Evolutionary conservation across 2,329 filamentous ascomycete genomes (phyloP).

Genomic region (Ophiosphaerella herpotricha): DNA sequence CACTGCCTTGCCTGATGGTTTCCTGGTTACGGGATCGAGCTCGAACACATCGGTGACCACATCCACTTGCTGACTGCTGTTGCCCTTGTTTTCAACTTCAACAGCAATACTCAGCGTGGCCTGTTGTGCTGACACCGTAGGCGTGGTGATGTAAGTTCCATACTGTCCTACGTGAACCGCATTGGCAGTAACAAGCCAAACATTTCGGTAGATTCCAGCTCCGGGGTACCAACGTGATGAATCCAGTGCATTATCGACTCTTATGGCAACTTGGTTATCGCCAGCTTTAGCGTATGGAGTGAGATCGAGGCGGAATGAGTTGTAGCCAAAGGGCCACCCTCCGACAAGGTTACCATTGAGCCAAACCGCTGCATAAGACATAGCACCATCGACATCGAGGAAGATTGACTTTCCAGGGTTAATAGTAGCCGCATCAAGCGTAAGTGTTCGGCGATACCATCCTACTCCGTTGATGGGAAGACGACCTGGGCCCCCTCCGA

Average conservation of each 20-base stretch:
- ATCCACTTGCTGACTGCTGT: slow-evolving; percentile 39
- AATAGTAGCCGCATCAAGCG: slow-evolving; percentile 22
- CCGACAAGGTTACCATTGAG: slow-evolving; percentile 57
- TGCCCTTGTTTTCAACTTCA: slow-evolving; percentile 53
- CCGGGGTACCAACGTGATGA: slow-evolving; percentile 61
- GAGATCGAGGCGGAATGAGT: slow-evolving; percentile 57
- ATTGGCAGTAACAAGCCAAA: slow-evolving; percentile 58
- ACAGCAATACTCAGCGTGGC: slow-evolving; percentile 54
- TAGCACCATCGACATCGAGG: slow-evolving; percentile 58
- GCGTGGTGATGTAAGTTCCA: slow-evolving; percentile 56
- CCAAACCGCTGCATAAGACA: slow-evolving; percentile 60
- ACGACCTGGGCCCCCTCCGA: slow-evolving; percentile 50
- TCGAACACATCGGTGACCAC: slow-evolving; percentile 50
- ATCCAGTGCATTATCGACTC: slow-evolving; percentile 56
- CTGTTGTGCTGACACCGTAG: slow-evolving; percentile 50
- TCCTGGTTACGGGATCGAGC: slow-evolving; percentile 40
- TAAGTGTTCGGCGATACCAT: slow-evolving; percentile 56
- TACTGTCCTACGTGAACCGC: slow-evolving; percentile 54
- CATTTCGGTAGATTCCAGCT: slow-evolving; percentile 59
- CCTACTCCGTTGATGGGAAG: slow-evolving; percentile 59
- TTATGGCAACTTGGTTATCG: slow-evolving; percentile 55
- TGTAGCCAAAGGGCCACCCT: slow-evolving; percentile 59
- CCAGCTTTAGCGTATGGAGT: slow-evolving; percentile 48
- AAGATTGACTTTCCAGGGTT: slow-evolving; percentile 49
- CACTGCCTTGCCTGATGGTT: slow-evolving; percentile 27